Percentiles rank a stretch among this genome's conserved stretches.
Conservation (phyloP, 1,284 basidiomycete genomes). For the Kalmanozyma brasiliensis region DNA sequence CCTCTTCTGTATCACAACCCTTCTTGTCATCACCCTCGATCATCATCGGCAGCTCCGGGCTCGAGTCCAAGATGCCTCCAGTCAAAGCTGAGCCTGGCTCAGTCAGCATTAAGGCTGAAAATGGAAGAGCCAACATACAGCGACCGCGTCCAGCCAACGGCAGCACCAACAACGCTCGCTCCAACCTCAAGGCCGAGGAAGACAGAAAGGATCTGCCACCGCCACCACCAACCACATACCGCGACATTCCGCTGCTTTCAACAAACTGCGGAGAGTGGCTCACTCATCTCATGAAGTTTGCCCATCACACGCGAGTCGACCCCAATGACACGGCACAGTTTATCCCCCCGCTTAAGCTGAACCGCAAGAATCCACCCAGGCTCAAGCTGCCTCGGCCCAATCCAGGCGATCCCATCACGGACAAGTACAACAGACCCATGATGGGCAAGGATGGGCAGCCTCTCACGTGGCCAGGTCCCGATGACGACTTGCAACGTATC, state of each 20-base stretch:
- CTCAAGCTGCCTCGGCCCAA: constrained; percentile 58
- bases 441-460: constrained; percentile 56
- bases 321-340: constrained; percentile 61
- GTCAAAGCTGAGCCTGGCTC: constrained; percentile 45
- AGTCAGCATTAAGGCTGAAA: constrained; percentile 33
- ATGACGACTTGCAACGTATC: constrained; percentile 50
- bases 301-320: constrained; percentile 60
- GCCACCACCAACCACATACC: constrained; percentile 55
- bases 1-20: neutral
- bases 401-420: constrained; percentile 60
- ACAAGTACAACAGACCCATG: constrained; percentile 59
- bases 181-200: constrained; percentile 27
- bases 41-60: neutral
- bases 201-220: constrained; percentile 39
- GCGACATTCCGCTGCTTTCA: constrained; percentile 65
- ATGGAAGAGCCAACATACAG: constrained; percentile 12
- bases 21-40: neutral
- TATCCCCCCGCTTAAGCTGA: constrained; percentile 64
- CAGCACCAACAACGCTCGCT: constrained; percentile 6
- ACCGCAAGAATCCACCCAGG: constrained; percentile 65
- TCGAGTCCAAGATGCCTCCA: constrained; percentile 28
- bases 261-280: constrained; percentile 47
- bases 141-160: constrained; percentile 30
- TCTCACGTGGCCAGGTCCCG: constrained; percentile 53
- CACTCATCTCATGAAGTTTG: constrained; percentile 65